phyloP scores from a whole-genome alignment of 1,139 yeast species.

The Suhomyces coccinellae region DNA sequence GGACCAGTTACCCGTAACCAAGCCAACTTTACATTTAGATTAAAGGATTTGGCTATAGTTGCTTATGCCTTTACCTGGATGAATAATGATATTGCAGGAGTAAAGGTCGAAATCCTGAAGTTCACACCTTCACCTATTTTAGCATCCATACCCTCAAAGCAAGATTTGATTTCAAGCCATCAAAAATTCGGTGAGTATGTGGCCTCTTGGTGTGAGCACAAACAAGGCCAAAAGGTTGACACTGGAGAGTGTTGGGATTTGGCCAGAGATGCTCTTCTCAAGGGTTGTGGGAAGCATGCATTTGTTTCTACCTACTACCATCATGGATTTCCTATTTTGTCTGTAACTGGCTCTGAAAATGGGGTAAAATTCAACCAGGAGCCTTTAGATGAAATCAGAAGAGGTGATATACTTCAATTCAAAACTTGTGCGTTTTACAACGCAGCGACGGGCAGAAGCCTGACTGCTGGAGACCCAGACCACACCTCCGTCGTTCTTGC shows the following conservation, averaged over 20 bases:
- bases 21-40: conserved; percentile 36
- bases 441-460: conserved; percentile 26
- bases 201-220: conserved; percentile 64
- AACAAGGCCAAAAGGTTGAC: conserved; percentile 57
- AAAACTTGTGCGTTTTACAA: conserved; percentile 44
- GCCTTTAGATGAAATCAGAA: conserved; percentile 38
- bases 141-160: conserved; percentile 32
- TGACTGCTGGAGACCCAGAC: conserved; percentile 58
- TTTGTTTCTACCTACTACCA: conserved; percentile 53
- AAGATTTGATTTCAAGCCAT: conserved; percentile 42
- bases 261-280: conserved; percentile 61
- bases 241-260: conserved; percentile 81
- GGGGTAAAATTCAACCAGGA: conserved; percentile 20
- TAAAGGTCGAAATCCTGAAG: conserved; percentile 29
- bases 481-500: conserved; percentile 64
- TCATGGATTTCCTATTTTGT: conserved; percentile 60
- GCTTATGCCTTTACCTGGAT: conserved; percentile 52
- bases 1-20: conserved; percentile 17
- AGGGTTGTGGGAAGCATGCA: conserved; percentile 64
- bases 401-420: conserved; percentile 47
- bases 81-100: conserved; percentile 23
- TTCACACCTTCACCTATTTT: conserved; percentile 54
- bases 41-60: conserved; percentile 53
- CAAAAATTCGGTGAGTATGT: conserved; percentile 52
- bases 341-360: conserved; percentile 29